These are phyloP conservation scores for Aureobasidium leucospermi DNA, from an alignment of 2,329 filamentous ascomycete genomes.

Conservation along the genomic window DNA sequence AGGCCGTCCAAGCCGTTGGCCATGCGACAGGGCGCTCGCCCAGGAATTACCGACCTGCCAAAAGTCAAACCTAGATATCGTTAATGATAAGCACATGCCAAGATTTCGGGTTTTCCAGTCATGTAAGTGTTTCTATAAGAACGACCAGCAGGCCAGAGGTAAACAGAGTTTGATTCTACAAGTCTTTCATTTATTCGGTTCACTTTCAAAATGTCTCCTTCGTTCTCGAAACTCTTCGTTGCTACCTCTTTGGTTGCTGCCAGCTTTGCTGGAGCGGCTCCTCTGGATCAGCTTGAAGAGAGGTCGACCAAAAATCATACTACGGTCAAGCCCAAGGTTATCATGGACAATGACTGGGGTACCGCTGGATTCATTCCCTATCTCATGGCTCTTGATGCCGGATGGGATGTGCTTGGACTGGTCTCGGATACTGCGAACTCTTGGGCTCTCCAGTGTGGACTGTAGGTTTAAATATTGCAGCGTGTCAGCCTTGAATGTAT, in stretches of 20 bases:
- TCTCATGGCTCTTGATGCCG: conserved; percentile 38
- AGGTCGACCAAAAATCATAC: not conserved
- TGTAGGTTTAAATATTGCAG: conserved; percentile 15
- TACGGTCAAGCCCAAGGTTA: conserved; percentile 24
- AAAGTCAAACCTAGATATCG: not conserved
- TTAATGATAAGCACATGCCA: conserved; percentile 7
- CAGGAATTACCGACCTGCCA: not conserved
- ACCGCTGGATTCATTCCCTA: conserved; percentile 37
- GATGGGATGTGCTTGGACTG: conserved; percentile 39
- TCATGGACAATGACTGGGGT: conserved; percentile 44
- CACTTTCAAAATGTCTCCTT: not conserved
- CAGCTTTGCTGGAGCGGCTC: conserved; percentile 3
- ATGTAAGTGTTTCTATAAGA: not conserved
- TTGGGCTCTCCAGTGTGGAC: conserved; percentile 39
- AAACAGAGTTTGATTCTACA: not conserved
- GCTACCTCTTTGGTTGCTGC: conserved; percentile 6
- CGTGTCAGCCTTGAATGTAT: not conserved
- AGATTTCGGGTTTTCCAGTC: not conserved
- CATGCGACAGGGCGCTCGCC: not conserved
- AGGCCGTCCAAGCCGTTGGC: not conserved
- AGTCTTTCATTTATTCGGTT: not conserved
- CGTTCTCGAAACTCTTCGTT: conserved; percentile 4
- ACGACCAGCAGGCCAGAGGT: not conserved
- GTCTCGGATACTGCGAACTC: conserved; percentile 37
- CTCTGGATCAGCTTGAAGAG: not conserved